phyloP scores from a whole-genome alignment of 2,329 filamentous ascomycete species.

The Stromatinia cepivora region DNA sequence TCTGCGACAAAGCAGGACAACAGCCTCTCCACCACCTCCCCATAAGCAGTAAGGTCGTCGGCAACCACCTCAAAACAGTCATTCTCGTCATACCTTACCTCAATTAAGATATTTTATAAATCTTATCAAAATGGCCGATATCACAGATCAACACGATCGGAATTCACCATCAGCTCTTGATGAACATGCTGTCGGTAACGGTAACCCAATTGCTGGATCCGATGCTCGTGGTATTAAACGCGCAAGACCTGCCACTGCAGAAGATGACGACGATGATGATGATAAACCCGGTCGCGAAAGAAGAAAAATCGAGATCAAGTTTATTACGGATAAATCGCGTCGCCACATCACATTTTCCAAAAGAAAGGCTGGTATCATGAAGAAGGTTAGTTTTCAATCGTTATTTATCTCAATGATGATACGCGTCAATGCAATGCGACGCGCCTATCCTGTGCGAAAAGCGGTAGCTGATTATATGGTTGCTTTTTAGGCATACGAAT shows the following conservation, averaged over 20 bases:
- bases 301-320: conserved; percentile 99
- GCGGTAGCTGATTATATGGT: conserved; percentile 30
- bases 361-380: conserved; percentile 99
- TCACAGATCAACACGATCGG: conserved; percentile 75
- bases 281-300: conserved; percentile 97
- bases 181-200: conserved; percentile 74
- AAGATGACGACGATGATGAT: conserved; percentile 96
- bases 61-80: conserved; percentile 41
- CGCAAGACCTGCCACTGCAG: conserved; percentile 74
- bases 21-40: conserved; percentile 36
- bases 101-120: conserved; percentile 20
- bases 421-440: conserved; percentile 34
- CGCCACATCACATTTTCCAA: conserved; percentile 99
- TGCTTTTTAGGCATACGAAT: conserved; percentile 77
- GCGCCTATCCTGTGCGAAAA: conserved; percentile 28
- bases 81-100: conserved; percentile 42
- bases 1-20: conserved; percentile 41
- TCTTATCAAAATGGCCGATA: conserved; percentile 66
- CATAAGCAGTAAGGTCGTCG: conserved; percentile 43
- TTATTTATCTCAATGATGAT: background rate
- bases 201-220: conserved; percentile 52
- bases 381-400: conserved; percentile 72
- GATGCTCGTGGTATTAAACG: conserved; percentile 89
- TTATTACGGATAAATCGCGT: conserved; percentile 99
- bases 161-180: conserved; percentile 73